Base-by-base conservation (phyloP, 306 rosid species). In the Quercus glauca region DNA sequence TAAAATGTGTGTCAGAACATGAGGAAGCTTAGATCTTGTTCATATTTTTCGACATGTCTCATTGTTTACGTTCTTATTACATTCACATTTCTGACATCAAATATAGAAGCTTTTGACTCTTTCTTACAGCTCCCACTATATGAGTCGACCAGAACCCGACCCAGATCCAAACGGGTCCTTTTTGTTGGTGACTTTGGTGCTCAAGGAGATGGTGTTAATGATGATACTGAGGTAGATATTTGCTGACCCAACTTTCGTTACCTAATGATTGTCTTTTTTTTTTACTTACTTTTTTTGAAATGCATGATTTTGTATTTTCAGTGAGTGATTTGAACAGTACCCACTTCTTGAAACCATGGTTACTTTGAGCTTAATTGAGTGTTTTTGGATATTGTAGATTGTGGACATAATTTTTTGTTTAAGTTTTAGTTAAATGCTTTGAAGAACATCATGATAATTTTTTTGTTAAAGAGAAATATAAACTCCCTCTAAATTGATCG, bases 151-250 rank as follows among this genome's bases (percentile, higher is more conserved):
- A 26, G 56, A 52, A 75, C 75, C 77, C 81, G 83, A 3, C 55
- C 61, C 83, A 85, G 79, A 86, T 85, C 89, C 73, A 85, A 57
- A 63, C 73, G 90, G 85, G 83, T 85, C 69, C 29, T 94, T 73
- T 84, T 72, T 71, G 81, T 91, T 17, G 51, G 4, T 67, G 92
- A 92, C 65, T 94, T 80, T 82, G 97, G 95, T 57, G 99, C 95
- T 2, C 79, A 49, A 80, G 99, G 97, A 74, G 92, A 94, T 83
- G 95, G 93, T 53, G 23, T 87, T 75, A 82, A 83, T 45, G 83
- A 94, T 82, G 97, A 94, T 64, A 88, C 97, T 26, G 55, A 85
- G 92, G 98, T 93, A 80, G 52, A 15, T 41, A 2, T 15, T 11
- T 18, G 55, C 21, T 21, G 45, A 17, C 13, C 13, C 35, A 8